Base-by-base conservation (phyloP, 768 basidiomycete species). In the Nidularia sp. region DNA sequence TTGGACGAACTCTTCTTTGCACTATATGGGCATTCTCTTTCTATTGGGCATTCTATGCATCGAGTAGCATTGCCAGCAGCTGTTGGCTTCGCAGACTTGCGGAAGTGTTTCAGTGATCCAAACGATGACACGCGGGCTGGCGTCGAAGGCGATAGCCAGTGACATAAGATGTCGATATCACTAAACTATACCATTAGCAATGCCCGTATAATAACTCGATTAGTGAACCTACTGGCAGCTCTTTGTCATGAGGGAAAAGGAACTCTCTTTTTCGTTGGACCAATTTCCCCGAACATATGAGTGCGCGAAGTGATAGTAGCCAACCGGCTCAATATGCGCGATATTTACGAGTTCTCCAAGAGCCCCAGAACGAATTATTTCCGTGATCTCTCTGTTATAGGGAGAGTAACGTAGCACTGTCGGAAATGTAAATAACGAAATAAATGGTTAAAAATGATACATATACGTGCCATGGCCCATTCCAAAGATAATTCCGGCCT, bases 291-390 rank as follows among this genome's bases (percentile, higher is more conserved):
- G 81, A 32, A 95, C 93, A 60, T 83, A 95, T 0, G 89, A 91
- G 66, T 95, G 93, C 1, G 92, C 88, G 67, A 94, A 94, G 66
- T 94, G 93, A 60, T 78, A 90, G 62, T 90, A 85, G 4, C 90
- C 92, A 0, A 93, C 83, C 0, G 93, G 93, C 61, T 95, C 93
- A 50, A 93, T 70, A 52, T 93, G 92, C 18, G 89, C 87, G 8
- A 83, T 77, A 55, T 95, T 95, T 62, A 95, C 75, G 31, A 93
- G 82, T 47, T 84, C 79, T 1, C 93, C 93, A 0, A 95, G 77
- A 10, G 65, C 62, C 1, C 88, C 82, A 9, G 89, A 90, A 13
- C 76, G 83, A 48, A 95, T 72, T 34, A 90, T 75, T 44, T 84
- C 77, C 18, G 82, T 81, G 50, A 95, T 70, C 33, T 84, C 88